Conservation (phyloP, 2,329 filamentous ascomycete species). For the Zymoseptoria ardabiliae region DNA sequence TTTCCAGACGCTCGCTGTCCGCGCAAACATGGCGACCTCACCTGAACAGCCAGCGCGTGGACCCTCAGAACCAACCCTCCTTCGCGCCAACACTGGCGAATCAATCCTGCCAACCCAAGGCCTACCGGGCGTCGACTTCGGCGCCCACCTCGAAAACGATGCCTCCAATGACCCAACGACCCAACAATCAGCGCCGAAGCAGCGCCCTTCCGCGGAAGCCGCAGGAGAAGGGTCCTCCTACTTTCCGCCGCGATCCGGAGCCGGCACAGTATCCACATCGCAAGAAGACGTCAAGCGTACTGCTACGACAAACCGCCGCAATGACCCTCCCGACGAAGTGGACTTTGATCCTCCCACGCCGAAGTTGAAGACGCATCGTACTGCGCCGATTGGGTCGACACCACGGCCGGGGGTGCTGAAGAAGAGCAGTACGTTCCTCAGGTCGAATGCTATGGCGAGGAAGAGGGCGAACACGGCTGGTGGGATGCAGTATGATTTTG, state of each 20-base stretch:
- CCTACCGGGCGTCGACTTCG: conserved; percentile 13
- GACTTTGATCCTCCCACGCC: conserved; percentile 1
- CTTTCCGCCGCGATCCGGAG: conserved; percentile 4
- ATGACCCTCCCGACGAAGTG: background rate
- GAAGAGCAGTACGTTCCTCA: conserved; percentile 19
- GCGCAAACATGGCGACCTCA: background rate
- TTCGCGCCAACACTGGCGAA: conserved; percentile 6
- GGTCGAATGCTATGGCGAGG: background rate
- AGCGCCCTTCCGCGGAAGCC: background rate
- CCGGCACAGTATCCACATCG: conserved; percentile 2
- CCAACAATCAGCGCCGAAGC: background rate
- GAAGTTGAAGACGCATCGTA: conserved; percentile 10
- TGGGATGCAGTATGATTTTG: conserved; percentile 12
- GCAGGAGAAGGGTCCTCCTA: conserved; percentile 4
- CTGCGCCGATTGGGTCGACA: conserved; percentile 10
- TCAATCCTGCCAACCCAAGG: conserved; percentile 12
- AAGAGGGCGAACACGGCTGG: background rate
- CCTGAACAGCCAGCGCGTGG: background rate
- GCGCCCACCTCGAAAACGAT: conserved; percentile 6
- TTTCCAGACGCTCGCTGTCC: background rate
- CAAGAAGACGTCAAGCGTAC: conserved; percentile 3
- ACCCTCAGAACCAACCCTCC: conserved; percentile 4
- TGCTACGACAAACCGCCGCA: conserved; percentile 1
- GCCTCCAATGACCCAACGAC: background rate
- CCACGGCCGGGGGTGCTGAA: conserved; percentile 8